Evolutionary conservation across 2,329 filamentous ascomycete species (phyloP), one percentile per base, ranked within the genome.

Genomic region (Dryadomyces sulphureus): DNA sequence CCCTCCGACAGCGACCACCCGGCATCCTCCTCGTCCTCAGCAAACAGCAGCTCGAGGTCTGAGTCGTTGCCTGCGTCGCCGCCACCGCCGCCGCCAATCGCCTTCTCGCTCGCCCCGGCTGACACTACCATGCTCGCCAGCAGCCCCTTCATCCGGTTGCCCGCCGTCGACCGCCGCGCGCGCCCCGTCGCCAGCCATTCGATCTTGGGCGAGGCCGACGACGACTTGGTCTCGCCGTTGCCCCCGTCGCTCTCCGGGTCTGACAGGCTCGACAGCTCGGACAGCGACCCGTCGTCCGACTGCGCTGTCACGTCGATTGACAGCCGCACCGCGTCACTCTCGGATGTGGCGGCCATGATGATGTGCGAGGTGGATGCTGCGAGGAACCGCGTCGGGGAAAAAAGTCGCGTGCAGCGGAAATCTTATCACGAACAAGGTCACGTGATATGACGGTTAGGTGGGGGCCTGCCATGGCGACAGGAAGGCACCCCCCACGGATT

Each of bases 61-160:
- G 72, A 72, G 51, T 77, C 79, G n/a, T 60, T 56, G 45, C 38
- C 53, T 14, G 22, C 52, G 14, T 34, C 47, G n/a, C 22, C 45
- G 5, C 30, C 25, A 16, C 39, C 42, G 12, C n/a, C 25, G 11
- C 38, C 39, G 9, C 21, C 22, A 19, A 8, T 14, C 20, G 14
- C 17, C 7, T 20, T 20, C n/a, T 42, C 39, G 1, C 34, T 41
- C 7, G 53, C n/a, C 5, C 36, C 42, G 1, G 22, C 57, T 20
- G 56, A 56, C 41, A 79, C 79, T 50, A 80, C 79, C 58, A 87
- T 83, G 53, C 81, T 80, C 45, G 84, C 78, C 40, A 92, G 68
- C 59, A 94, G 77, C 43, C 77, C 77, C 55, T 83, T 80, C 72
- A 94, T 83, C 52, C 86, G 79, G 59, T 87, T 89, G 48, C 88